Evolutionary conservation across 1,139 yeast genomes (phyloP).

Genomic region (Scheffersomyces insectosa): DNA sequence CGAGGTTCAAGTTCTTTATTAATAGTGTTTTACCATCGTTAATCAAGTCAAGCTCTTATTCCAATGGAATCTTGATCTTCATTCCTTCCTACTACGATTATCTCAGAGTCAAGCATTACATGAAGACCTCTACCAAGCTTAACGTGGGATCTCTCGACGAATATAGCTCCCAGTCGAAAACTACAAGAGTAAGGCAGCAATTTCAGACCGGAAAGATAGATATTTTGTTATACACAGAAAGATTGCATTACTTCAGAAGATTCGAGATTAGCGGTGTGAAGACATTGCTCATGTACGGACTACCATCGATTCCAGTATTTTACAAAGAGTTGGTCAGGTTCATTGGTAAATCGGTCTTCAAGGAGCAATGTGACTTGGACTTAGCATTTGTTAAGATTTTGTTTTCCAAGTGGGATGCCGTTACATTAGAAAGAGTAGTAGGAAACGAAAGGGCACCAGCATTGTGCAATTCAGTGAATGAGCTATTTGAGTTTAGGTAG

Average conservation of each 20-base stretch:
- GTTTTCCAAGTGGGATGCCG: constrained; percentile 80
- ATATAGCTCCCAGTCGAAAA: constrained; percentile 69
- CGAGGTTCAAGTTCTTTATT: constrained; percentile 76
- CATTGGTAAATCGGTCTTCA: constrained; percentile 50
- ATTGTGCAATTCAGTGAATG: constrained; percentile 68
- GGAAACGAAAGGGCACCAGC: constrained; percentile 77
- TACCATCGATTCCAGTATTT: constrained; percentile 83
- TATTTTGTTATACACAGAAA: constrained; percentile 81
- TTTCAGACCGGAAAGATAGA: constrained; percentile 68
- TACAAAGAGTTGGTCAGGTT: constrained; percentile 71
- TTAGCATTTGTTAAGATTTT: constrained; percentile 65
- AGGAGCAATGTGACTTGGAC: constrained; percentile 54
- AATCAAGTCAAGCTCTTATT: constrained; percentile 54
- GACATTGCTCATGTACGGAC: constrained; percentile 75
- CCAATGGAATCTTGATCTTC: constrained; percentile 75
- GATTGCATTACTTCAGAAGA: constrained; percentile 89
- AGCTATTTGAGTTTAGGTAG: constrained; percentile 68
- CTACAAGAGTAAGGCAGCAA: constrained; percentile 68
- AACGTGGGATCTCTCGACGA: constrained; percentile 76
- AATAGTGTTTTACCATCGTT: constrained; percentile 72
- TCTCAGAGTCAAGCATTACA: constrained; percentile 69
- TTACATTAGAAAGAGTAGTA: constrained; percentile 78
- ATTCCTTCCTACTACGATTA: constrained; percentile 89
- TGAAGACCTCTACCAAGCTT: constrained; percentile 63
- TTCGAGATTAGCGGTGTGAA: constrained; percentile 86